Evolutionary conservation across 495 filamentous ascomycete species (phyloP).

Genomic region (Podospora pseudopauciseta): DNA sequence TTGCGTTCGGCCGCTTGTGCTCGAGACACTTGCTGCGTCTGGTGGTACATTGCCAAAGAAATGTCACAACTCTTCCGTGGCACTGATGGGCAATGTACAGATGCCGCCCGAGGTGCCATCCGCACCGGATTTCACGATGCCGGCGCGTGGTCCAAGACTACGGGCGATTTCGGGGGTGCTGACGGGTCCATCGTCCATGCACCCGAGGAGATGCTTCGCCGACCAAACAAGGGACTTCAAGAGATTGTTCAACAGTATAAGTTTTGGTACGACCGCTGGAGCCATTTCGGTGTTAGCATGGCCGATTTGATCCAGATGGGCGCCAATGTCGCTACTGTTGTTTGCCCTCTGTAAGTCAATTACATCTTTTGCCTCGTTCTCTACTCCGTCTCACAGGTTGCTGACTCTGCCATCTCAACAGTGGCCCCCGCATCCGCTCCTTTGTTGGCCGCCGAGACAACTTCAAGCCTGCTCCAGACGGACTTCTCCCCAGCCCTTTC

Average conservation of each 20-base stretch:
- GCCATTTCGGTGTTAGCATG: constrained; percentile 34
- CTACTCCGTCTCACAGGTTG: too few relatives aligned
- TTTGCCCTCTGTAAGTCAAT: constrained; percentile 32
- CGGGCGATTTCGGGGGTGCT: constrained; percentile 32
- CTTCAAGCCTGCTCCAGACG: constrained; percentile 20
- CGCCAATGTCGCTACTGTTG: constrained; percentile 35
- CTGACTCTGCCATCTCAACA: neutral
- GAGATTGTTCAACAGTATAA: constrained; percentile 33
- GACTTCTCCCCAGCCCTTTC: constrained; percentile 28
- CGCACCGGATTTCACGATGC: constrained; percentile 44
- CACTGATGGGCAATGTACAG: constrained; percentile 23
- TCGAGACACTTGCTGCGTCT: constrained; percentile 40
- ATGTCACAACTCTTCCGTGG: constrained; percentile 30
- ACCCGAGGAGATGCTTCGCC: constrained; percentile 29
- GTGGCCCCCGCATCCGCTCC: constrained; percentile 35
- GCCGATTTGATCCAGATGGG: constrained; percentile 43
- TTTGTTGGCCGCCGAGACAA: constrained; percentile 35
- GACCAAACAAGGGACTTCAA: constrained; percentile 31
- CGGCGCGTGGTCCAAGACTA: constrained; percentile 33
- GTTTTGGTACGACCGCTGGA: constrained; percentile 32
- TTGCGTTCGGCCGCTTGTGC: constrained; percentile 28
- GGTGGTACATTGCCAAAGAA: constrained; percentile 39
- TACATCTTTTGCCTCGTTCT: neutral
- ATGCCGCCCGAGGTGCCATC: constrained; percentile 38
- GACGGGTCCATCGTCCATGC: constrained; percentile 40